Evolutionary conservation across 1,139 yeast species (phyloP), one percentile per base, ranked within the genome.

Genomic region (Zygosaccharomyces pseudobailii): DNA sequence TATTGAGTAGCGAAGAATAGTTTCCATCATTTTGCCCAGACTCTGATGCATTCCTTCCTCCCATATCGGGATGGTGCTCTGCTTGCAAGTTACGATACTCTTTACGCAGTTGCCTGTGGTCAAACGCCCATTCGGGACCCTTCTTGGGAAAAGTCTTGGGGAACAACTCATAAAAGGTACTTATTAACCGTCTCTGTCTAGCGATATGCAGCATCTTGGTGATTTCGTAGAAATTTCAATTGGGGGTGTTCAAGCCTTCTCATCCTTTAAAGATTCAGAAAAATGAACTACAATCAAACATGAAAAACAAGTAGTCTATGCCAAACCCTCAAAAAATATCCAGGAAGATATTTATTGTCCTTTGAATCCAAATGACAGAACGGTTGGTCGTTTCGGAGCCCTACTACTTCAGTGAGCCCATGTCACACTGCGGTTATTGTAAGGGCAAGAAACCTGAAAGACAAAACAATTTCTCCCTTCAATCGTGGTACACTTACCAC

Each of bases 1-100:
- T 78, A 62, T 90, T 89, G 38, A 90, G 70, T 45, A 74, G 65
- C 5, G 85, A 72, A 2, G 53, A 65, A 56, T 41, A 61, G 17
- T 46, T 66, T 13, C 57, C 66, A 33, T 47, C 58, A 30, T 48
- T 53, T 3, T 43, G 53, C n/a, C 36, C 49, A 34, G 42, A 47
- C 28, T 43, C 45, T 6, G 44, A 31, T 3, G 42, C 50, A 20
- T 70, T 57, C 1, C 70, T 74, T 50, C 68, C 68, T 43, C 71
- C 62, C 32, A 76, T 71, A 63, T 90, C 98, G 0, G 98, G 98
- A 61, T 90, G 98, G 44, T 79, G 75, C 51, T 75, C 71, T 34
- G 86, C 78, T 63, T 92, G 97, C 33, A 89, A 70, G 7, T 62
- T 59, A 41, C 95, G 71, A 62, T 82, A 90, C 62, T 92, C 98